Base-by-base conservation (phyloP, 192 early-diverging fungal species). In the Backusella liffmaniae region DNA sequence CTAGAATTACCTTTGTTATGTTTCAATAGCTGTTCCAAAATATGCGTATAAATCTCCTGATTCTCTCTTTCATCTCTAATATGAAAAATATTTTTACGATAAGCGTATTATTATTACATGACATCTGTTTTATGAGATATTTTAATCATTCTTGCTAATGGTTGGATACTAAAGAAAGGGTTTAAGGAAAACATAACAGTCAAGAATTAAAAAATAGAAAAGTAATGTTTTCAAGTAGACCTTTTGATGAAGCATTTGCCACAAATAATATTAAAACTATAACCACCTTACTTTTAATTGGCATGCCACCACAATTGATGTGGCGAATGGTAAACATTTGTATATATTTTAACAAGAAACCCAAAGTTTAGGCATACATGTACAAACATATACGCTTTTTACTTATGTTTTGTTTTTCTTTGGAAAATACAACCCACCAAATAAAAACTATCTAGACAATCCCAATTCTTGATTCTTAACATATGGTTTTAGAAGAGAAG, bases 1-100 rank as follows among this genome's bases (percentile, higher is more conserved):
- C 53, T 59, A 59, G 53, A 59, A 59, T 59, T 21, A 12, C 56
- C 56, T 62, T 62, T 62, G 56, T 29, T 62, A 62, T 62, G 56
- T 62, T 62, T 62, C 56, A 62, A 29, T 10, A 29, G 26, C 1
- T 29, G 56, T 62, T 62, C 56, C 56, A 62, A 62, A 62, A 62
- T 13, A 12, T 23, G 7, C 9, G 53, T 59, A 3, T 59, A 21
- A 59, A 59, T 59, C 53, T 59, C 53, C 53, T 59, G 53, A 59
- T 59, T 59, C 9, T 49, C 23, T 59, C 51, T 7, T 21, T 23
- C 16, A 21, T 21, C n/a, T 1, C 53, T 32, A 56, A 56, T 7
- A 23, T 16, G 15, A 44, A 49, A 49, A 49, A 49, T 3, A 15
- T 49, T 18, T 5, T 49, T 49, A 49, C 46, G 0, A 49, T 49